Percentiles rank a stretch among this genome's conserved stretches.
Conservation (phyloP, 2,329 filamentous ascomycete species). For the Lasiodiplodia theobromae region DNA sequence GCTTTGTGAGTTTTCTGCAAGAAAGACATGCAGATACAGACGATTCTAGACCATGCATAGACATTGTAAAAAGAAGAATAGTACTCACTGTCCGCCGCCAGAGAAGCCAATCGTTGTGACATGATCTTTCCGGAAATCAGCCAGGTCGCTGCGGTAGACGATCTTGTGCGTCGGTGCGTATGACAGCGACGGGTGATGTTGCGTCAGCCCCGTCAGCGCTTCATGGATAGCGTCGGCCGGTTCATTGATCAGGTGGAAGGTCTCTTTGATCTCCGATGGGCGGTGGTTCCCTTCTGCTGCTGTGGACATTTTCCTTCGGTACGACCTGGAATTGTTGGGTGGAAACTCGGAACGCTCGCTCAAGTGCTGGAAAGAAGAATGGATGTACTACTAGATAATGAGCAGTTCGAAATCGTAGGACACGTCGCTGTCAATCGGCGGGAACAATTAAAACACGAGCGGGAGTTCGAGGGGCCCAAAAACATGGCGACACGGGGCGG, state of each 20-base stretch:
- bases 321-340: background rate
- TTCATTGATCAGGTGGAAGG: slow-evolving; percentile 48
- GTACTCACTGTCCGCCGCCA: slow-evolving; percentile 42
- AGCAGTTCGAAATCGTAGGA: too few relatives aligned
- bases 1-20: background rate
- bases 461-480: background rate
- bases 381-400: too few relatives aligned
- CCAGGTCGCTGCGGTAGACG: slow-evolving; percentile 44
- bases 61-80: background rate
- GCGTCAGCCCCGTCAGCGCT: slow-evolving; percentile 43
- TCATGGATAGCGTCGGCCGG: slow-evolving; percentile 45
- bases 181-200: slow-evolving; percentile 43
- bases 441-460: background rate
- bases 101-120: slow-evolving; percentile 48
- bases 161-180: slow-evolving; percentile 47
- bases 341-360: background rate
- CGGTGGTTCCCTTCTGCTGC: background rate
- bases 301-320: background rate
- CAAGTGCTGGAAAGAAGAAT: background rate
- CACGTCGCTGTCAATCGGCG: background rate
- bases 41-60: background rate
- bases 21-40: background rate
- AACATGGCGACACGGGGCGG: background rate
- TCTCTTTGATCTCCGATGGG: slow-evolving; percentile 32
- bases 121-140: slow-evolving; percentile 39